Conservation (phyloP, 179 eudicot species). For the Heliamphora pulchella region DNA sequence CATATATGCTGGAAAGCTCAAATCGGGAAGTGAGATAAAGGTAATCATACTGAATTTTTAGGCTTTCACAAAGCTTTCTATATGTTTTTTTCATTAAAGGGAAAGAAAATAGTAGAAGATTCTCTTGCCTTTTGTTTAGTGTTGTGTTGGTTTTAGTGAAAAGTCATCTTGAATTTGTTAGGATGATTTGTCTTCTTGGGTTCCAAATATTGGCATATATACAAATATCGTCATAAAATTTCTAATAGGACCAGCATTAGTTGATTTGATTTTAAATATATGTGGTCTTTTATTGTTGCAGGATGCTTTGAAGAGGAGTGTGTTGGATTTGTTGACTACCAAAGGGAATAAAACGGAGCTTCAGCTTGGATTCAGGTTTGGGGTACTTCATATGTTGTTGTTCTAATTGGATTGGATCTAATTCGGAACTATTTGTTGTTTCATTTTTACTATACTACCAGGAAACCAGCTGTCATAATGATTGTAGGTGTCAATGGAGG, state of each 20-base stretch:
- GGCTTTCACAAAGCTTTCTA: too few species aligned
- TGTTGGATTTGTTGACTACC: constrained; percentile 61
- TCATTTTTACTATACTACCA: constrained; percentile 22
- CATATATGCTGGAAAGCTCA: constrained; percentile 89
- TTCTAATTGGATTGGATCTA: constrained; percentile 4
- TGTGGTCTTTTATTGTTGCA: constrained; percentile 24
- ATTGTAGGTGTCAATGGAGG: constrained; percentile 99
- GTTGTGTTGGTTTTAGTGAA: not conserved
- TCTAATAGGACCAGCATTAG: not conserved
- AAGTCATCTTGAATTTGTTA: too few species aligned
- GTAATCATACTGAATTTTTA: constrained; percentile 24
- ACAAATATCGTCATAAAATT: not conserved
- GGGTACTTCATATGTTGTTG: constrained; percentile 10
- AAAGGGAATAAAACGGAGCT: constrained; percentile 79
- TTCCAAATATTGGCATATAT: not conserved
- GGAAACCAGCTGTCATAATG: constrained; percentile 94
- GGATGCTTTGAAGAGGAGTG: constrained; percentile 78
- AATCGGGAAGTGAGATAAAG: constrained; percentile 90
- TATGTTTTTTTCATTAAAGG: not conserved
- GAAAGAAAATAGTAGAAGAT: not conserved
- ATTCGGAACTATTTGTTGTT: not conserved
- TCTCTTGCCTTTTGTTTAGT: not conserved
- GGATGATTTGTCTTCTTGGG: not conserved
- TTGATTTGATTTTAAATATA: not conserved
- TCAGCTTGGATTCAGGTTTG: constrained; percentile 84